phyloP scores from a whole-genome alignment of 2,329 filamentous ascomycete species.

The Stachybotrys echinatus region DNA sequence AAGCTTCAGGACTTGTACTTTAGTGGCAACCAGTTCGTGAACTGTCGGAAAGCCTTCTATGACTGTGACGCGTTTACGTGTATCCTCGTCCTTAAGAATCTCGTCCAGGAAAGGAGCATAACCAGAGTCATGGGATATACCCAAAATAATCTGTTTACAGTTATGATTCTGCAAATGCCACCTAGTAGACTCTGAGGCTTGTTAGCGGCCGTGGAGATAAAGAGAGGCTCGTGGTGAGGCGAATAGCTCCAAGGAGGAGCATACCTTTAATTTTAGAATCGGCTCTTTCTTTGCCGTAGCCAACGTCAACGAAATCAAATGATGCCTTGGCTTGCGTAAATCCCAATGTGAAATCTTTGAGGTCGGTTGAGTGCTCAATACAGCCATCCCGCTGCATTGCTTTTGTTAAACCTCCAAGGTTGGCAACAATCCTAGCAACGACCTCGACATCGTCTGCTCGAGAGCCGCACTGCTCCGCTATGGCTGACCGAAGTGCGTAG shows the following conservation, averaged over 20 bases:
- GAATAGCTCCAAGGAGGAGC: constrained; percentile 4
- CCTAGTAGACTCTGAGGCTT: constrained; percentile 37
- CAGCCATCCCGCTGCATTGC: constrained; percentile 44
- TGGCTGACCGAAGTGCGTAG: constrained; percentile 39
- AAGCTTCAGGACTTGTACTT: constrained; percentile 40
- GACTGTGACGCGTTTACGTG: constrained; percentile 41
- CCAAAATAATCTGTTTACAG: constrained; percentile 57
- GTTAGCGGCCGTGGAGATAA: constrained; percentile 3
- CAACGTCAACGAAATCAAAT: constrained; percentile 62
- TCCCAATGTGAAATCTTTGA: constrained; percentile 53
- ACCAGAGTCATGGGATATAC: constrained; percentile 55
- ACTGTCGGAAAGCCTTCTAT: constrained; percentile 48
- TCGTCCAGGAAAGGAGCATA: constrained; percentile 57
- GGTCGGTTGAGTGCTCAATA: constrained; percentile 35
- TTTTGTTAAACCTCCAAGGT: constrained; percentile 43
- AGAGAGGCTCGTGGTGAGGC: constrained; percentile 1
- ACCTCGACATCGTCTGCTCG: constrained; percentile 44
- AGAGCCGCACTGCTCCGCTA: constrained; percentile 40
- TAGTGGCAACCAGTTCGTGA: constrained; percentile 42
- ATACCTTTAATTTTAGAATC: constrained; percentile 57
- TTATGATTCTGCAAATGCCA: constrained; percentile 57
- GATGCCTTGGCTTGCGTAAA: constrained; percentile 55
- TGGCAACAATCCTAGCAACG: constrained; percentile 51
- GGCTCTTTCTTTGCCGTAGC: constrained; percentile 51
- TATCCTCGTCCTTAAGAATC: constrained; percentile 38